A percentile compares a stretch with the other conserved stretches of the same genome.
phyloP scores from a whole-genome alignment of 2,329 filamentous ascomycete genomes.

The Fusarium austroafricanum region DNA sequence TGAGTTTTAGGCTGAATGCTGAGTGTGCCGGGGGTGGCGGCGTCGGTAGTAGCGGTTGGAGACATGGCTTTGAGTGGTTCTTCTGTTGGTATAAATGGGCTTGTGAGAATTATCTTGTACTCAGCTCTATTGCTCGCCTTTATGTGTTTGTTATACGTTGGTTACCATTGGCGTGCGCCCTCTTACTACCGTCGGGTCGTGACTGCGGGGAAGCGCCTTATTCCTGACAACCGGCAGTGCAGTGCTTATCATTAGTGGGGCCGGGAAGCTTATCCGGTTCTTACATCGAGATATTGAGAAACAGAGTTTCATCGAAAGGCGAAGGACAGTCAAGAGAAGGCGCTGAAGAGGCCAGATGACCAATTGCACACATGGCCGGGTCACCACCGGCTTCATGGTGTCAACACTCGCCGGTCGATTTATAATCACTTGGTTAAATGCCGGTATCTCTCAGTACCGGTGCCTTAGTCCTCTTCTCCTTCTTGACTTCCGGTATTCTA shows the following conservation, averaged over 20 bases:
- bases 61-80: neutral
- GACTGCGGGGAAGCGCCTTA: conserved; percentile 12
- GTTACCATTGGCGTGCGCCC: conserved; percentile 19
- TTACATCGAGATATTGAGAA: neutral
- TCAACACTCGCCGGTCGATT: too few species aligned
- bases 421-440: too few species aligned
- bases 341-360: neutral
- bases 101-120: fast-evolving
- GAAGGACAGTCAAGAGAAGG: neutral
- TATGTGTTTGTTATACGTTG: neutral
- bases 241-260: conserved; percentile 25
- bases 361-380: fast-evolving
- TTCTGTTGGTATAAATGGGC: neutral
- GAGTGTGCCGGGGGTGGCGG: conserved; percentile 10
- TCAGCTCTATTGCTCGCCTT: fast-evolving
- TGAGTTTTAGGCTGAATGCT: conserved; percentile 27
- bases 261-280: neutral
- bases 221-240: neutral
- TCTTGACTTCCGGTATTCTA: too few species aligned
- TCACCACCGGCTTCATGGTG: neutral
- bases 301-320: neutral
- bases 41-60: neutral
- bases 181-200: conserved; percentile 15
- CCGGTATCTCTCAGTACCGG: too few species aligned
- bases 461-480: too few species aligned